Conservation (phyloP, 139 green algal genomes). For the Trebouxia sp. region DNA sequence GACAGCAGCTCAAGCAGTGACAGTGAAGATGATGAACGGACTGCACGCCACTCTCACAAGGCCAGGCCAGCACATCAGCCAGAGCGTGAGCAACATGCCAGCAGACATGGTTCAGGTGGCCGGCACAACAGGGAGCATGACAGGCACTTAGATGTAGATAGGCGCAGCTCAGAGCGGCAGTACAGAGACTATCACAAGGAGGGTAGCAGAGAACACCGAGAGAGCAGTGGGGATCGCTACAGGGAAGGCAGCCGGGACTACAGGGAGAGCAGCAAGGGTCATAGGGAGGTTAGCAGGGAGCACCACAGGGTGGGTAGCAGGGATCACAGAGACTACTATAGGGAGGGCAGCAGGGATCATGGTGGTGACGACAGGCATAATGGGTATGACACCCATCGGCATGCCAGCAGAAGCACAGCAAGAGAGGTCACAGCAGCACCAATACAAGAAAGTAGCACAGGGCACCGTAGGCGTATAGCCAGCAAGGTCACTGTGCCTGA, state of each 20-base stretch:
- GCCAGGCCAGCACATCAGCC: not conserved
- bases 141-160: too few species aligned
- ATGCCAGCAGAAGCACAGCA: not conserved
- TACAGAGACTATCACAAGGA: too few species aligned
- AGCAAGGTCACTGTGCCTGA: slow-evolving; percentile 2
- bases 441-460: not conserved
- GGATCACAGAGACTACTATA: too few species aligned
- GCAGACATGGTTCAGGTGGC: not conserved
- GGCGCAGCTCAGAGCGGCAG: too few species aligned
- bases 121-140: not conserved
- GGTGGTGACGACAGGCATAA: not conserved
- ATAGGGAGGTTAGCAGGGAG: too few species aligned
- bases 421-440: not conserved
- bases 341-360: not conserved
- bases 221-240: not conserved
- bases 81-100: not conserved
- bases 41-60: not conserved
- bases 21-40: not conserved
- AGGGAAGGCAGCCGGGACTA: too few species aligned
- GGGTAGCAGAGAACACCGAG: too few species aligned
- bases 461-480: not conserved
- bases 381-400: too few species aligned
- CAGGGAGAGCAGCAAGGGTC: not conserved
- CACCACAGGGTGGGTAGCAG: too few species aligned
- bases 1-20: slow-evolving; percentile 4